phyloP scores from a whole-genome alignment of 371 early-diverging fungal genomes.

The Synchytrium microbalum region DNA sequence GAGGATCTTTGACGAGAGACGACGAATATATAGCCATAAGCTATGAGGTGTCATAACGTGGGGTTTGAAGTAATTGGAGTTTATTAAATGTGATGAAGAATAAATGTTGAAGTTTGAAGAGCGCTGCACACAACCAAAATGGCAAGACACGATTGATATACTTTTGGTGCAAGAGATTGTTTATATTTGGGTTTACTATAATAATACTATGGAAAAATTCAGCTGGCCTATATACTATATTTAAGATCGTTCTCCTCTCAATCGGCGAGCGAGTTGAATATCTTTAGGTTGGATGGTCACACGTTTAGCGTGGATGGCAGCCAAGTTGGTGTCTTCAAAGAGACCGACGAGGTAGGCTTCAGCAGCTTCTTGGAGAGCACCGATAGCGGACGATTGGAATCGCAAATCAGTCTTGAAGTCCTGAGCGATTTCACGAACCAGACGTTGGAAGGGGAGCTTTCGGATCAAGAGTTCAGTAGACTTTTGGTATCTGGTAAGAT shows the following conservation, averaged over 20 bases:
- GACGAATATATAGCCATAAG: not conserved
- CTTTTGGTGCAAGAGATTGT: too few species aligned
- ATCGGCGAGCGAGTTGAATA: too few species aligned
- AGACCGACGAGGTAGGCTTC: not conserved
- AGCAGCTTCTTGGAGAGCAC: not conserved
- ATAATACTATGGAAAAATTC: too few species aligned
- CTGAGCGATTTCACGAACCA: not conserved
- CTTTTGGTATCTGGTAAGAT: too few species aligned
- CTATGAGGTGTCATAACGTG: not conserved
- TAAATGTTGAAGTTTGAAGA: too few species aligned
- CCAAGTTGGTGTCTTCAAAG: not conserved
- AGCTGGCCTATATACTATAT: too few species aligned
- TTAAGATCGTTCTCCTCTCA: constrained; percentile 35
- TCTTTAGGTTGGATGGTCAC: not conserved
- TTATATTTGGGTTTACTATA: too few species aligned
- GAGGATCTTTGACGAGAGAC: not conserved
- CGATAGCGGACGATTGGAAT: not conserved
- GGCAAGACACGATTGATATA: too few species aligned
- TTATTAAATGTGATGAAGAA: too few species aligned
- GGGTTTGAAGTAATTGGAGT: too few species aligned
- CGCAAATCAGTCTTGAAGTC: not conserved
- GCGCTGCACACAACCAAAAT: too few species aligned
- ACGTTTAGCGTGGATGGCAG: not conserved
- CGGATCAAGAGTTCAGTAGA: constrained; percentile 1
- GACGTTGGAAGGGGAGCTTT: not conserved